Evolutionary conservation across 352 stramenopile genomes (phyloP), one percentile per base, ranked within the genome.

Genomic region (Phytophthora pluvialis): DNA sequence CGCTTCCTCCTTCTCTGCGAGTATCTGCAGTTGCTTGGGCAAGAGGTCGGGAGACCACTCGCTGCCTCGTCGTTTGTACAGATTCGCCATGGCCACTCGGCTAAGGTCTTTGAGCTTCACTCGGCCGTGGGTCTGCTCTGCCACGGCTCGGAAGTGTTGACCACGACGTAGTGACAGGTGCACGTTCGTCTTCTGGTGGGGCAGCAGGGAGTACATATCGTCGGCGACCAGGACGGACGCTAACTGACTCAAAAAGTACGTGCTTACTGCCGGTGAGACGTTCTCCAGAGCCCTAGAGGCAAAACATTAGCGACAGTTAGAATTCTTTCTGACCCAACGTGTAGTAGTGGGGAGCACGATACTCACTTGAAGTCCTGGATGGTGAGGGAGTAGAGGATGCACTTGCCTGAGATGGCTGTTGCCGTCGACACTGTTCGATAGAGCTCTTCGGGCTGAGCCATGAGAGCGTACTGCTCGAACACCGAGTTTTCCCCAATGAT

Each of bases 401-500:
- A 91, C 44, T 91, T 91, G 12, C 63, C 68, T 2, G 81, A 77
- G 52, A 94, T 74, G 1, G 84, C 81, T 12, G 83, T 95, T 45
- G 78, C 84, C 0, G 78, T 94, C 16, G 80, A 90, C 10, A 91
- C 65, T 21, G 82, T 91, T 18, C 86, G 81, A 57, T 95, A 95
- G 42, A 91, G 67, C 67, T 95, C 87, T 6, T 83, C 70, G 5
- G 75, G 75, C 15, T 73, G 57, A 15, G 85, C 81, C 70, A 95
- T 89, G 32, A 95, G 71, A 56, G 85, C 80, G 52, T 95, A 95
- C 52, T 92, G 81, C 67, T 95, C 87, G 46, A 95, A 93, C 21
- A 94, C 80, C 1, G 85, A 70, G 26, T 91, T 92, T 56, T 86
- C 71, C 7, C 81, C 76, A 10, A 95, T 74, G 45, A 93, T 73